These are phyloP conservation scores for Ophiostoma piceae DNA, from an alignment of 2,329 filamentous ascomycete species.

Conservation along the genomic window DNA sequence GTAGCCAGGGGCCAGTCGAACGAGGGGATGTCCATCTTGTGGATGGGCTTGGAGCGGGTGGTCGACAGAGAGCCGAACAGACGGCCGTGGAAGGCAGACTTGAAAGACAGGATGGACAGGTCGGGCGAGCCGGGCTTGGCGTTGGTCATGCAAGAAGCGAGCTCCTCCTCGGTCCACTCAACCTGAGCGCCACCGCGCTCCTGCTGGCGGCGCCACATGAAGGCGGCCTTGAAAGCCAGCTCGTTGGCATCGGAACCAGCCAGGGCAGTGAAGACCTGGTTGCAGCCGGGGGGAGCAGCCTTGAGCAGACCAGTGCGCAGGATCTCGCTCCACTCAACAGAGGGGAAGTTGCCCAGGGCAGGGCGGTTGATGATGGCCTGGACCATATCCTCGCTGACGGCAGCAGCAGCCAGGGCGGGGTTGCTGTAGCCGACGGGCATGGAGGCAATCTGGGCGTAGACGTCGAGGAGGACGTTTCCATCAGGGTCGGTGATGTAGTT, in stretches of 20 bases:
- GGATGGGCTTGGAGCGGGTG: slow-evolving; percentile 86
- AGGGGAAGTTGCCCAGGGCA: slow-evolving; percentile 85
- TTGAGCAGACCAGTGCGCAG: slow-evolving; percentile 75
- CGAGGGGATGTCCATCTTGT: slow-evolving; percentile 90
- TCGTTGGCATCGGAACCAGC: slow-evolving; percentile 91
- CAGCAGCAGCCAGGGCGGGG: slow-evolving; percentile 63
- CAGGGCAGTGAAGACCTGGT: slow-evolving; percentile 88
- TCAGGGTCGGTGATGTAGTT: slow-evolving; percentile 76
- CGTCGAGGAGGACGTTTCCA: slow-evolving; percentile 67
- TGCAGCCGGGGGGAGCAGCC: slow-evolving; percentile 73
- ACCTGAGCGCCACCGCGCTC: slow-evolving; percentile 72
- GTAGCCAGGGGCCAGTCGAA: slow-evolving; percentile 92
- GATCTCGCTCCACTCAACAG: slow-evolving; percentile 74
- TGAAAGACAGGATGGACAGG: slow-evolving; percentile 84
- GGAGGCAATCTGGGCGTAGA: slow-evolving; percentile 87
- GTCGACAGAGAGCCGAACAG: slow-evolving; percentile 83
- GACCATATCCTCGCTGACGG: slow-evolving; percentile 71
- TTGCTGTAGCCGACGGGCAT: slow-evolving; percentile 95
- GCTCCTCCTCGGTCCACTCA: slow-evolving; percentile 75
- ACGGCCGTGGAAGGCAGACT: slow-evolving; percentile 81
- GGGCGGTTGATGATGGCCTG: slow-evolving; percentile 80
- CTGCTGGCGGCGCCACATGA: slow-evolving; percentile 82
- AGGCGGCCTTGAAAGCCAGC: slow-evolving; percentile 89
- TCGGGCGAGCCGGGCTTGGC: slow-evolving; percentile 66
- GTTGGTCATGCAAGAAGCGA: slow-evolving; percentile 73